Conservation (phyloP, 257 asterid genomes). For the Solanum dulcamara region DNA sequence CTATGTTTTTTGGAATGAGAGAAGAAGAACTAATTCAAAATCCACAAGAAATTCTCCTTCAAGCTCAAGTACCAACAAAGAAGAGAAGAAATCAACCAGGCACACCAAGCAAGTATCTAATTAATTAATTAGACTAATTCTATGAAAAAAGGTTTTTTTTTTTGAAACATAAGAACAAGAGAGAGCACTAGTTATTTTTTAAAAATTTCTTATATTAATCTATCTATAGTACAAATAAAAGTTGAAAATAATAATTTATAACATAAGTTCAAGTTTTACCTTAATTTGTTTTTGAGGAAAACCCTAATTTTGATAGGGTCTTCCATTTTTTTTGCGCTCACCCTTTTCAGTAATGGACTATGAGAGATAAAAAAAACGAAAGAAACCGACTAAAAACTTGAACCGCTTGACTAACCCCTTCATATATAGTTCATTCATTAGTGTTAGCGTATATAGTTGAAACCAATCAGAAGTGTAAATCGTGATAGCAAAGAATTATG, state of each 20-base stretch:
- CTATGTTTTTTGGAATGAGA: neutral
- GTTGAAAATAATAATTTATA: neutral
- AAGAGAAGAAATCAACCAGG: slow-evolving; percentile 67
- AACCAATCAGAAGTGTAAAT: neutral
- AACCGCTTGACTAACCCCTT: neutral
- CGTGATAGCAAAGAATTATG: neutral
- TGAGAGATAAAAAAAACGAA: neutral
- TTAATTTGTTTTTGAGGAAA: neutral
- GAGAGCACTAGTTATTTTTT: neutral
- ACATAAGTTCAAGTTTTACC: neutral
- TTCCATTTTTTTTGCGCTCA: neutral
- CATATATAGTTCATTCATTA: neutral
- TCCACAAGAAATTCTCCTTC: slow-evolving; percentile 27
- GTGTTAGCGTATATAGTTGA: neutral
- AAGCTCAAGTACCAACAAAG: slow-evolving; percentile 18
- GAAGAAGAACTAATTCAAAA: neutral
- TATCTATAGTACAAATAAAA: neutral
- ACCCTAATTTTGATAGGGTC: neutral
- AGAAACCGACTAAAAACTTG: neutral
- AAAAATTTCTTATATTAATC: neutral
- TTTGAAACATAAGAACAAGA: neutral
- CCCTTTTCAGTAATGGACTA: neutral
- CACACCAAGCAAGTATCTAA: slow-evolving; percentile 59
- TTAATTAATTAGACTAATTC: neutral
- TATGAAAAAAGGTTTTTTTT: neutral